These are phyloP conservation scores for Collybia nuda DNA, from an alignment of 768 basidiomycete genomes.

Conservation along the genomic window DNA sequence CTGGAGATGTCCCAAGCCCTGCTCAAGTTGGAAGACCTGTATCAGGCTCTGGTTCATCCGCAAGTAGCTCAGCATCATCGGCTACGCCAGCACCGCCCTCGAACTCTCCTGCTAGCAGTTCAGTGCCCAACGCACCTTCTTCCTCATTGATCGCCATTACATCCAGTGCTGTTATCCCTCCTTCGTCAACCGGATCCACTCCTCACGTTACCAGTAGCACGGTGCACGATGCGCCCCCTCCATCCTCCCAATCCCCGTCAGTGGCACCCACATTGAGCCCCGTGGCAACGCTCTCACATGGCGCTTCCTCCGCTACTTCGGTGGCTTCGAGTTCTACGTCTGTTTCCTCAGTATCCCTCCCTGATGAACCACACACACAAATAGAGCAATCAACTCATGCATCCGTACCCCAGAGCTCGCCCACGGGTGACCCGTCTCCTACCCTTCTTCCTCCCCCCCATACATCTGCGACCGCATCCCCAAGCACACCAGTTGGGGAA, in stretches of 20 bases:
- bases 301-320: too few species aligned
- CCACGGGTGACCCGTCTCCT: too few species aligned
- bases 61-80: constrained; percentile 9
- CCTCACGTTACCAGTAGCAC: neutral
- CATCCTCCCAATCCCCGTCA: neutral
- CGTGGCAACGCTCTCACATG: too few species aligned
- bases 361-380: too few species aligned
- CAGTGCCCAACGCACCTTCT: neutral
- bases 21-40: constrained; percentile 33
- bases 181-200: neutral
- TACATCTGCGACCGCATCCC: neutral
- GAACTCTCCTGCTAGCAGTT: neutral
- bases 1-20: constrained; percentile 30
- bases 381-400: too few species aligned
- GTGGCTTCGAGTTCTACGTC: too few species aligned
- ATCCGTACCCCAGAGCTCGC: too few species aligned
- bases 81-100: constrained; percentile 7
- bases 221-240: neutral
- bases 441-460: neutral
- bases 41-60: constrained; percentile 8
- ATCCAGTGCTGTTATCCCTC: neutral
- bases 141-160: neutral
- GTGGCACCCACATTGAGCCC: neutral
- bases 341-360: too few species aligned
- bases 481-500: neutral